Base-by-base conservation (phyloP, 441 rosid species). In the Eutrema salsugineum region DNA sequence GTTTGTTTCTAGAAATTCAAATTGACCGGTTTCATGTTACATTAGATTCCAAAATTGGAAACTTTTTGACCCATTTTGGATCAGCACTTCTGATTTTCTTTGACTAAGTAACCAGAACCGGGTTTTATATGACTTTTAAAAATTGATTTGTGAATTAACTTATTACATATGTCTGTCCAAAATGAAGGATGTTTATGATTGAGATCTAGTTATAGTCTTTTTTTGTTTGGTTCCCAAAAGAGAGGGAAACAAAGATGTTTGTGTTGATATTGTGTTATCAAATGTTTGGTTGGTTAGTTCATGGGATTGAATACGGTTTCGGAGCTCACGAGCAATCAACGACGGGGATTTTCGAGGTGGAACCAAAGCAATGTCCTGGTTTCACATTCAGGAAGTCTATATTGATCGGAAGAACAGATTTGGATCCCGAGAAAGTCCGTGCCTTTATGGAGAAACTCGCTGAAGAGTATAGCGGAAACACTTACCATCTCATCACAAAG, bases 341-440 rank as follows among this genome's bases (percentile, higher is more conserved):
- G 0, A 92, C 97, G 0, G 98, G 99, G 71, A 88, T 94, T 10
- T 94, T 94, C 62, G 98, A 94, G 80, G 99, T 94, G 77, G 99
- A 88, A 57, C 98, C 99, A 0, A 88, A 75, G 83, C 90, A 72
- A 44, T 94, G 99, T 70, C 97, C 97, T 0, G 96, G 98, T 68
- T 94, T 94, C 78, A 86, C 88, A 12, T 94, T 86, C 73, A 80
- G 99, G 79, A 94, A 94, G 64, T 94, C 97, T 3, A 94, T 94
- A 22, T 84, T 94, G 83, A 79, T 94, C 11, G 99, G 99, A 74
- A 87, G 94, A 72, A 90, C 98, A 0, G 97, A 94, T 83, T 77
- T 94, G 42, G 93, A 88, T 71, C 85, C 93, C 22, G 85, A 80
- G 54, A 93, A 94, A 30, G 97, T 92, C 6, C 86, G 88, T 10